Percentiles rank a stretch among this genome's conserved stretches.
Evolutionary conservation across 257 asterid species (phyloP).

Genomic region (Catharanthus roseus): DNA sequence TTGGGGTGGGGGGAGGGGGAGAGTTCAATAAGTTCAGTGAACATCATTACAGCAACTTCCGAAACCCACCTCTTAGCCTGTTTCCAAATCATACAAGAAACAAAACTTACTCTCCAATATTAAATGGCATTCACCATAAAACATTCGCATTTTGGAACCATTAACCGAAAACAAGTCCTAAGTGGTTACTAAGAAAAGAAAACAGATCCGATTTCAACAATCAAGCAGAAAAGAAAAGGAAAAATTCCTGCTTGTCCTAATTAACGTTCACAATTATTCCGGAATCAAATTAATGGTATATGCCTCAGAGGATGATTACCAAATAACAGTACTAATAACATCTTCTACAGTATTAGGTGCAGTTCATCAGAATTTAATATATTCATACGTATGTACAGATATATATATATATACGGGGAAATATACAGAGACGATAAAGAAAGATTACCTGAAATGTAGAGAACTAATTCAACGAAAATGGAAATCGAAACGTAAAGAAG

Average conservation of each 20-base stretch:
- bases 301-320: neutral
- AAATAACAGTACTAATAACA: neutral
- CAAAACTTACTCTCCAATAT: neutral
- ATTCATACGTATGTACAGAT: neutral
- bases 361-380: too few species aligned
- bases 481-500: constrained; percentile 10
- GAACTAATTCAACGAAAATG: neutral
- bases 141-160: neutral
- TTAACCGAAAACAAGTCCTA: neutral
- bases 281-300: neutral
- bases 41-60: neutral
- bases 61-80: neutral
- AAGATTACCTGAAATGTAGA: constrained; percentile 15
- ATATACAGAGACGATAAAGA: neutral
- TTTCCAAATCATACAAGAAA: neutral
- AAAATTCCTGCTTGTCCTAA: neutral
- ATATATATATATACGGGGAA: neutral
- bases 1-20: neutral
- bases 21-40: neutral
- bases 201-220: neutral
- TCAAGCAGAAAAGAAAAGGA: neutral
- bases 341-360: neutral
- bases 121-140: neutral
- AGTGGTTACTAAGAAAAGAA: neutral
- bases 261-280: too few species aligned